These are phyloP conservation scores for Penicillium paxilli DNA, from an alignment of 495 filamentous ascomycete genomes.

Conservation along the genomic window DNA sequence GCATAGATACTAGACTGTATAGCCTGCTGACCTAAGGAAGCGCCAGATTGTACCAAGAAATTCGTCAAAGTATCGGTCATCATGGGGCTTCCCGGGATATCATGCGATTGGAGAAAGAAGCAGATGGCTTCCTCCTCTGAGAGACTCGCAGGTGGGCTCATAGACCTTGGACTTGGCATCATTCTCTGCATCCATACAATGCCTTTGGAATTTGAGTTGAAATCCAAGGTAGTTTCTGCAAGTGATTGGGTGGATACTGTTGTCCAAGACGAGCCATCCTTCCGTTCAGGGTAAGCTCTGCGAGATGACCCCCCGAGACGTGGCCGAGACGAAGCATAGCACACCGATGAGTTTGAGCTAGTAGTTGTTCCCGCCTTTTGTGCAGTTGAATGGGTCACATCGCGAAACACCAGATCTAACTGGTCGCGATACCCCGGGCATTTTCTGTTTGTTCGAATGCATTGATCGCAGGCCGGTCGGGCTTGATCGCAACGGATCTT, in stretches of 20 bases:
- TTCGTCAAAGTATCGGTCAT: conserved; percentile 4
- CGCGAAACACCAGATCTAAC: conserved; percentile 10
- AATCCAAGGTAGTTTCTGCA: background rate
- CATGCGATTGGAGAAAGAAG: conserved; percentile 5
- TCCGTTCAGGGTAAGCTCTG: background rate
- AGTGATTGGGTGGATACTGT: background rate
- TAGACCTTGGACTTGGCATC: background rate
- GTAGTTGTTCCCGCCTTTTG: conserved; percentile 7
- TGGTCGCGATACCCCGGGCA: conserved; percentile 31
- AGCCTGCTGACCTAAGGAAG: conserved; percentile 1
- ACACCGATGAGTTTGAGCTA: background rate
- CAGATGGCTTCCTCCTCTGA: conserved; percentile 2
- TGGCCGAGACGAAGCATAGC: background rate
- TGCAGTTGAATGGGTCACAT: conserved; percentile 16
- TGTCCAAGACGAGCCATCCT: background rate
- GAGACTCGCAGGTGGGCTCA: background rate
- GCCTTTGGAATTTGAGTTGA: background rate
- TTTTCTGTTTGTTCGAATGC: conserved; percentile 19
- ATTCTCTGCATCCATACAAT: background rate
- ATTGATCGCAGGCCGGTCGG: conserved; percentile 21
- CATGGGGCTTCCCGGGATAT: background rate
- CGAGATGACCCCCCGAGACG: background rate
- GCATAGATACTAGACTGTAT: conserved; percentile 1
- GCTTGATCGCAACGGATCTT: conserved; percentile 25
- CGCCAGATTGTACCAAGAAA: background rate